These are phyloP conservation scores for Rauvolfia tetraphylla DNA, from an alignment of 257 asterid species.

Conservation along the genomic window DNA sequence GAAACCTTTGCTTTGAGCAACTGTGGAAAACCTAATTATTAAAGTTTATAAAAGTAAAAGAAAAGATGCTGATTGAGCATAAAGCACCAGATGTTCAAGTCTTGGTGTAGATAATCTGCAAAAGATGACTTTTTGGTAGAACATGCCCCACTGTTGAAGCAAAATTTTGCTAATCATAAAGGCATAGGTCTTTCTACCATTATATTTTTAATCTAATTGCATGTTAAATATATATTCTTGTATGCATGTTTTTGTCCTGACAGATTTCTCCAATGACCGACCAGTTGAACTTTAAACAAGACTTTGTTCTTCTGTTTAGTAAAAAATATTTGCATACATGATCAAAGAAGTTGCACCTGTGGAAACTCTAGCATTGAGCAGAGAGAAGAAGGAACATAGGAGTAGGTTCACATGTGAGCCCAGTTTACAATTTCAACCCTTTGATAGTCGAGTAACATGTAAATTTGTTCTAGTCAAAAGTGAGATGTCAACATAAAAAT, in stretches of 20 bases:
- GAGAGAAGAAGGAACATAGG: neutral
- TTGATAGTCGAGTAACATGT: neutral
- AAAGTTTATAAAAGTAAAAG: conserved; percentile 28
- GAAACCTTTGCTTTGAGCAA: conserved; percentile 21
- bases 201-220: neutral
- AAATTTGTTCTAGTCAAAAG: neutral
- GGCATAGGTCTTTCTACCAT: conserved; percentile 13
- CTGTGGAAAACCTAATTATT: conserved; percentile 27
- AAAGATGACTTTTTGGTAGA: conserved; percentile 21
- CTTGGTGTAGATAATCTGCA: conserved; percentile 27
- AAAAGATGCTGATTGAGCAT: conserved; percentile 21
- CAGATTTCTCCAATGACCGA: neutral
- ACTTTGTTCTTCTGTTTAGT: neutral
- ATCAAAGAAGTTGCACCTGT: neutral
- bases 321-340: neutral
- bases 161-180: conserved; percentile 22
- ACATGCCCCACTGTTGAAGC: conserved; percentile 17
- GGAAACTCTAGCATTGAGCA: neutral
- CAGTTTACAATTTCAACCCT: neutral
- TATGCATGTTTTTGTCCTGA: neutral
- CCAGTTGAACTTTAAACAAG: no score
- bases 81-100: conserved; percentile 21
- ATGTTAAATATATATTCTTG: neutral
- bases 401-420: conserved; percentile 6
- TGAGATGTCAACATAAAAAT: neutral